These are phyloP conservation scores for Paxillus rubicundulus DNA, from an alignment of 768 basidiomycete species.

Conservation along the genomic window DNA sequence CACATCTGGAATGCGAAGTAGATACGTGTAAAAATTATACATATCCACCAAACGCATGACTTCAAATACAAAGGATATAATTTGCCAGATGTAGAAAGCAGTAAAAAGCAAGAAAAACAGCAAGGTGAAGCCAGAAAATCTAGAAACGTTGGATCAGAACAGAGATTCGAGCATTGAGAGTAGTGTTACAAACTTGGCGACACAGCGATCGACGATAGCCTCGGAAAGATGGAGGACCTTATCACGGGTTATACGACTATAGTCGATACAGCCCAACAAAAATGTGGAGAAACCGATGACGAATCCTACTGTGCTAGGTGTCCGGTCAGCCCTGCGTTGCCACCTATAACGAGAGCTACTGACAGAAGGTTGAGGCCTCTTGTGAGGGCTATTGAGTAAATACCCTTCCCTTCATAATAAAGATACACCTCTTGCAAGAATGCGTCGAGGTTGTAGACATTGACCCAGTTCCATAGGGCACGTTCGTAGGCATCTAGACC, in stretches of 20 bases:
- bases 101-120: slow-evolving; percentile 83
- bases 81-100: slow-evolving; percentile 88
- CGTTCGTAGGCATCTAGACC: slow-evolving; percentile 84
- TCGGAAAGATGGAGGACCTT: slow-evolving; percentile 70
- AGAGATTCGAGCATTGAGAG: not conserved
- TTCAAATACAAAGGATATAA: slow-evolving; percentile 72
- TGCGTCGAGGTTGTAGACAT: slow-evolving; percentile 94
- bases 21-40: slow-evolving; percentile 93
- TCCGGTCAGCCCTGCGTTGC: slow-evolving; percentile 22
- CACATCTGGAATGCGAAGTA: slow-evolving; percentile 94
- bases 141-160: slow-evolving; percentile 31
- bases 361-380: slow-evolving; percentile 93
- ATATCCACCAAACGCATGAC: slow-evolving; percentile 84
- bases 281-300: slow-evolving; percentile 99
- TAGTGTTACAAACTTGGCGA: slow-evolving; percentile 62
- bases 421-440: slow-evolving; percentile 94
- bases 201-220: slow-evolving; percentile 78
- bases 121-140: slow-evolving; percentile 81
- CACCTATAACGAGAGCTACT: slow-evolving; percentile 37
- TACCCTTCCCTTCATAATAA: slow-evolving; percentile 96
- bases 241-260: slow-evolving; percentile 70
- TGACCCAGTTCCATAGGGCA: slow-evolving; percentile 98
- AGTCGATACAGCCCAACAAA: slow-evolving; percentile 92
- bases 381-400: slow-evolving; percentile 90
- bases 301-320: slow-evolving; percentile 87